Percentiles rank a stretch among this genome's conserved stretches.
Conservation (phyloP, 2,329 filamentous ascomycete genomes). For the Magnaporthiopsis incrustans region DNA sequence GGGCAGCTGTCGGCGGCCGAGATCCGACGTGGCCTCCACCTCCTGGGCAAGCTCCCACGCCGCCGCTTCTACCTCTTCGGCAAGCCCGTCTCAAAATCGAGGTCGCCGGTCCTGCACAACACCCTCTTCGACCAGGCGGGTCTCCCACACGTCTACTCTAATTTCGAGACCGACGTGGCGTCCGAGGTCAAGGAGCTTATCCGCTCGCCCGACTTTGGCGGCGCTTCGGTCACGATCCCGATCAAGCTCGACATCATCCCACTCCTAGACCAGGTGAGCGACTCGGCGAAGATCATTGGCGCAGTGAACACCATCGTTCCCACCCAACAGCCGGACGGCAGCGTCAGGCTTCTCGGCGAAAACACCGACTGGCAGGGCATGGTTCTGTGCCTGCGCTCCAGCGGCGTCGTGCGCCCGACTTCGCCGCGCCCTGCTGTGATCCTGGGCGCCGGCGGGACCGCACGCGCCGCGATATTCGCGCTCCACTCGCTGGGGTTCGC, state of each 20-base stretch:
- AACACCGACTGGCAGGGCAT: constrained; percentile 98
- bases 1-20: constrained; percentile 88
- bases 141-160: constrained; percentile 74
- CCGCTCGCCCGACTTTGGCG: constrained; percentile 68
- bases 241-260: constrained; percentile 84
- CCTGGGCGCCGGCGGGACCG: constrained; percentile 85
- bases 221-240: constrained; percentile 91
- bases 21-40: constrained; percentile 68
- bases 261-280: constrained; percentile 70
- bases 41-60: constrained; percentile 70
- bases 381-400: constrained; percentile 65
- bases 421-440: constrained; percentile 58
- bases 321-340: constrained; percentile 19
- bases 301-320: constrained; percentile 92
- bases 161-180: constrained; percentile 64
- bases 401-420: constrained; percentile 43
- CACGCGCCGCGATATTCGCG: constrained; percentile 83
- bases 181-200: constrained; percentile 58
- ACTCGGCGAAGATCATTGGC: constrained; percentile 74
- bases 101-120: constrained; percentile 87
- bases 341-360: constrained; percentile 62
- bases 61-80: constrained; percentile 85
- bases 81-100: constrained; percentile 71
- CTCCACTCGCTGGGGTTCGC: constrained; percentile 75
- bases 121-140: constrained; percentile 68